Base-by-base conservation (phyloP, 371 early-diverging fungal species). In the Chytridiales sp. region DNA sequence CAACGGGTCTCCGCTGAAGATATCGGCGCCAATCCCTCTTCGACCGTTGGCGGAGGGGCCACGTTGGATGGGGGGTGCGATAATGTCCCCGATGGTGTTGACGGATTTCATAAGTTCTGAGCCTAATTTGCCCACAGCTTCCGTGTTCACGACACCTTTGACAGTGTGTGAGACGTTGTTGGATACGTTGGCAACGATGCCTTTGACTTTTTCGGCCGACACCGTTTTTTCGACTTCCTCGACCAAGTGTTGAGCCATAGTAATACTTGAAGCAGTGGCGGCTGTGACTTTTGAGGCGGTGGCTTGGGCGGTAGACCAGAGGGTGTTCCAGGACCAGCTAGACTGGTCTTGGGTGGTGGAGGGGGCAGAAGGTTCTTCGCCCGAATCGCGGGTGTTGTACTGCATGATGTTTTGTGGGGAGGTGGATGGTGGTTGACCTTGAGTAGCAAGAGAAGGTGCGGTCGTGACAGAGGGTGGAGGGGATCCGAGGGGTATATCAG, bases 271-370 rank as follows among this genome's bases (percentile, higher is more conserved):
- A 22, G 56, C 66, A 17, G 66, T 49, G 36, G 66, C 53, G 34
- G 63, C 47, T 0, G 43, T 22, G 6, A 58, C 52, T 40, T 64
- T 64, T n/a, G 64, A 64, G 29, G 64, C 63, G 19, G 57, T 44
- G 8, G 61, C 66, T 40, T 66, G 66, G 13, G 66, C 66, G 0
- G 53, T 54, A 32, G 61, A 56, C 66, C 66, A 66, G 22, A 66
- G 22, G 22, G 60, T 49, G 19, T 8, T 17, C 57, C 48, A 44
- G 26, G 30, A 15, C 47, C 42, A 41, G 4, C 27, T 21, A 13
- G 19, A 39, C 19, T 21, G 29, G 9, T 41, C 54, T n/a, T 15
- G 17, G 21, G 26, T 22, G 13, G 39, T 9, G 29, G 62, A 40
- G 0, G 54, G 46, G 1, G 21, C 27, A 15, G 15, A 13, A 21